A percentile compares a stretch with the other conserved stretches of the same genome.
These are phyloP conservation scores for Pythium phragmitis DNA, from an alignment of 352 stramenopile species.

Conservation along the genomic window DNA sequence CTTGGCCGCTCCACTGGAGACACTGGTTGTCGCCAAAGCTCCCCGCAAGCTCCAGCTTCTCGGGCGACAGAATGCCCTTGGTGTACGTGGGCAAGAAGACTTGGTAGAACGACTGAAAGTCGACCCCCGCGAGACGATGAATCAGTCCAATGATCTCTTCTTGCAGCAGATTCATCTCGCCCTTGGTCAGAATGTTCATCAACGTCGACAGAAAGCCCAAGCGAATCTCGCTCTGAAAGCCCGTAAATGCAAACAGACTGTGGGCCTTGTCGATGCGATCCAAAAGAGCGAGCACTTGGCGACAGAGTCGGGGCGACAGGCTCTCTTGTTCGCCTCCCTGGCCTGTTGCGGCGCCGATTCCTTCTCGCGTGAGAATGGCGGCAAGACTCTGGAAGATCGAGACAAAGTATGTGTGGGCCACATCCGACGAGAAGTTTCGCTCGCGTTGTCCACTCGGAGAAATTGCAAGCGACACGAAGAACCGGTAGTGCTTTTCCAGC, in stretches of 20 bases:
- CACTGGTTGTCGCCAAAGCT: constrained; percentile 51
- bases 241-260: constrained; percentile 61
- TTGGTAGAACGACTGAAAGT: constrained; percentile 79
- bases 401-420: constrained; percentile 69
- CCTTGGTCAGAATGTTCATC: constrained; percentile 74
- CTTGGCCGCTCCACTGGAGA: constrained; percentile 72
- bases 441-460: constrained; percentile 49
- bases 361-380: constrained; percentile 55
- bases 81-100: constrained; percentile 60
- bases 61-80: constrained; percentile 59
- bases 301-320: constrained; percentile 61
- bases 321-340: neutral
- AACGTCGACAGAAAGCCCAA: constrained; percentile 77
- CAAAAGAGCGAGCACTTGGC: constrained; percentile 68
- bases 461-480: constrained; percentile 66
- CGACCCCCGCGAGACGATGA: constrained; percentile 63
- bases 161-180: constrained; percentile 78
- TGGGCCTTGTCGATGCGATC: constrained; percentile 71
- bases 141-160: constrained; percentile 75
- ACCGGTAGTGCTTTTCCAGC: constrained; percentile 79
- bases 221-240: constrained; percentile 72
- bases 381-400: constrained; percentile 78
- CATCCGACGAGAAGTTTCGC: constrained; percentile 59
- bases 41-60: constrained; percentile 47
- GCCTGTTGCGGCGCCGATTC: constrained; percentile 25